Base-by-base conservation (phyloP, 176 grass and related monocot genomes). In the Zoysia pacifica region DNA sequence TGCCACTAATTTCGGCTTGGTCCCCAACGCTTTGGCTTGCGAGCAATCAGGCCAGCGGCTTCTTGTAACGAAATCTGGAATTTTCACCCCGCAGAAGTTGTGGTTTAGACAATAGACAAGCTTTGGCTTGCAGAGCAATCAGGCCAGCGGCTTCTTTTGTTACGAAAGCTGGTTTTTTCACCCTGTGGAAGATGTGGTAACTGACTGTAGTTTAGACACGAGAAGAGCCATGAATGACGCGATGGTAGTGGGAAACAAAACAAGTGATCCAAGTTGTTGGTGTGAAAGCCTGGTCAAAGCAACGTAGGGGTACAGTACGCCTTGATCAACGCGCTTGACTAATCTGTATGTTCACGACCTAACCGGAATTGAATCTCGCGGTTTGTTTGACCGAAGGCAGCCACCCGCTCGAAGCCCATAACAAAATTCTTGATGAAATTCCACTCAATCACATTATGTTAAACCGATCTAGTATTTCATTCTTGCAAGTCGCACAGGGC, bases 91-190 rank as follows among this genome's bases (percentile, higher is more conserved):
- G 36, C 10, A 49, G 7, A 59, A 38, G 28, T 28, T 28, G 3
- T 16, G 13, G 14, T 1, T 28, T 28, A 28, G 28, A 28, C 28
- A 28, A 28, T 28, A 28, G 28, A 28, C 28, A 28, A 28, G 50
- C 62, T 47, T 51, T 83, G 44, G 69, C 75, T 79, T 88, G 86
- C 52, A 6, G 69, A 73, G 13, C 69, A 83, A 88, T 79, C 86
- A 47, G 47, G 60, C 64, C 19, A 13, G 28, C 28, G 50, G n/a
- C 48, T 18, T 39, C 70, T 39, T 28, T 28, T 7, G 12, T 18
- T 9, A 2, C 36, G 13, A 28, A 10, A 5, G 16, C 41, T 8
- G 3, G 4, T 4, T 2, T 18, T 72, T 65, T 76, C 48, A 65
- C 83, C 20, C 15, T 48, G 36, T 10, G 69, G 7, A 59, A 38